Percentiles rank a stretch among this genome's conserved stretches.
phyloP scores from a whole-genome alignment of 495 filamentous ascomycete species.

The Xylaria flabelliformis region DNA sequence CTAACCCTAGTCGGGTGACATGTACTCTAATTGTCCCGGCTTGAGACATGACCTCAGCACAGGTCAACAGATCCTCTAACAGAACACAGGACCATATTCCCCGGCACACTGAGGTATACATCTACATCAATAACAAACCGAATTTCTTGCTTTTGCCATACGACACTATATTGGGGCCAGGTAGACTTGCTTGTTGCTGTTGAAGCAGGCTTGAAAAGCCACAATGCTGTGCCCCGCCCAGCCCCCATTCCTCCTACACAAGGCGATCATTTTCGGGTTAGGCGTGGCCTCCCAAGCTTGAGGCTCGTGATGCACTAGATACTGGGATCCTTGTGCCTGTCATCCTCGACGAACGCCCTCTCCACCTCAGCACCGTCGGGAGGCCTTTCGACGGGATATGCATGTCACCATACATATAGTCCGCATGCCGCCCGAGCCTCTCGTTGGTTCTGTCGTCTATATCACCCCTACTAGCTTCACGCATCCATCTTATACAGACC shows the following conservation, averaged over 20 bases:
- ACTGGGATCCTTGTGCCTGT: slow-evolving; percentile 2
- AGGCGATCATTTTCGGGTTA: slow-evolving; percentile 7
- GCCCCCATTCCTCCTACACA: slow-evolving; percentile 7
- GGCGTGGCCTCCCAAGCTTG: slow-evolving; percentile 19
- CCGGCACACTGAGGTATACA: neutral
- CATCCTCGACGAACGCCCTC: slow-evolving; percentile 11
- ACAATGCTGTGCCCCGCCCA: slow-evolving; percentile 25
- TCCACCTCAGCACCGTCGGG: slow-evolving; percentile 8
- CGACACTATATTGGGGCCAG: neutral
- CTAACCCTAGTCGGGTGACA: slow-evolving; percentile 17
- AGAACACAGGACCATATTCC: slow-evolving; percentile 16
- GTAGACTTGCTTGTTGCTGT: neutral
- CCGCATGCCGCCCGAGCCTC: slow-evolving; percentile 30
- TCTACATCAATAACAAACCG: neutral
- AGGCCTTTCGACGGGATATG: slow-evolving; percentile 26
- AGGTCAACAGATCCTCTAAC: slow-evolving; percentile 16
- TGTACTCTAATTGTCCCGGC: neutral
- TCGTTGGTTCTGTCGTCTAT: slow-evolving; percentile 31
- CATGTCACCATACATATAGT: slow-evolving; percentile 29
- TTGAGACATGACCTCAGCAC: slow-evolving; percentile 13
- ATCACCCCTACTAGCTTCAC: slow-evolving; percentile 36
- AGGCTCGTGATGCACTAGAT: slow-evolving; percentile 23
- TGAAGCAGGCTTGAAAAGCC: slow-evolving; percentile 8
- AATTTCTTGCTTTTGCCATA: slow-evolving; percentile 3
- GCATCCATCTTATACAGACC: slow-evolving; percentile 32